Evolutionary conservation across 352 stramenopile genomes (phyloP).

Genomic region (Pythium phragmitis): DNA sequence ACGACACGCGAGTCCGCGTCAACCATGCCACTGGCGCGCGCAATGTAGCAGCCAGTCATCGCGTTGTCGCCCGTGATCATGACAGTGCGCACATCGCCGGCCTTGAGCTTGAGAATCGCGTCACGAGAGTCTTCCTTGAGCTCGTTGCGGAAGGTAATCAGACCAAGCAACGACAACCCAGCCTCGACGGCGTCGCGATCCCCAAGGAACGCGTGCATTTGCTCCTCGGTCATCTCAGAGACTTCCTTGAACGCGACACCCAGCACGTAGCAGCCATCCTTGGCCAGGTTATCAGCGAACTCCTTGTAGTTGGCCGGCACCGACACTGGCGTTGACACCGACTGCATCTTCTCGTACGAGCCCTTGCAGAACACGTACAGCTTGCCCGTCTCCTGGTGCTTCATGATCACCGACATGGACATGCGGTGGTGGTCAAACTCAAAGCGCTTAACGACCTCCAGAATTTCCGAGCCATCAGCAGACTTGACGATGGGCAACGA

Average conservation of each 20-base stretch:
- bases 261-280: slow-evolving; percentile 88
- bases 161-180: slow-evolving; percentile 70
- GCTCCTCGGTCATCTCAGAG: slow-evolving; percentile 4
- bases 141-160: slow-evolving; percentile 90
- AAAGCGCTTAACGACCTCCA: slow-evolving; percentile 88
- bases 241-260: slow-evolving; percentile 77
- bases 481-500: slow-evolving; percentile 33
- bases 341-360: slow-evolving; percentile 87
- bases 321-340: slow-evolving; percentile 30
- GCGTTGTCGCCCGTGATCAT: slow-evolving; percentile 91
- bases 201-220: slow-evolving; percentile 18
- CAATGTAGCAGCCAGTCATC: slow-evolving; percentile 79
- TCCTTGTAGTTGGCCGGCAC: slow-evolving; percentile 75
- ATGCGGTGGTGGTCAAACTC: slow-evolving; percentile 92
- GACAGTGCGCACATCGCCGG: slow-evolving; percentile 67
- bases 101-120: slow-evolving; percentile 76
- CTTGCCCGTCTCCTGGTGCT: slow-evolving; percentile 49
- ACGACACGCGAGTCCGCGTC: slow-evolving; percentile 42
- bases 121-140: slow-evolving; percentile 82
- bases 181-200: slow-evolving; percentile 76
- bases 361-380: slow-evolving; percentile 88
- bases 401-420: slow-evolving; percentile 90
- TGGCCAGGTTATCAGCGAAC: slow-evolving; percentile 55
- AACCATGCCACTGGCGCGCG: slow-evolving; percentile 64
- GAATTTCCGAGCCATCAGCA: slow-evolving; percentile 33